Conservation (phyloP, 1,284 basidiomycete species). For the Grifola frondosa region DNA sequence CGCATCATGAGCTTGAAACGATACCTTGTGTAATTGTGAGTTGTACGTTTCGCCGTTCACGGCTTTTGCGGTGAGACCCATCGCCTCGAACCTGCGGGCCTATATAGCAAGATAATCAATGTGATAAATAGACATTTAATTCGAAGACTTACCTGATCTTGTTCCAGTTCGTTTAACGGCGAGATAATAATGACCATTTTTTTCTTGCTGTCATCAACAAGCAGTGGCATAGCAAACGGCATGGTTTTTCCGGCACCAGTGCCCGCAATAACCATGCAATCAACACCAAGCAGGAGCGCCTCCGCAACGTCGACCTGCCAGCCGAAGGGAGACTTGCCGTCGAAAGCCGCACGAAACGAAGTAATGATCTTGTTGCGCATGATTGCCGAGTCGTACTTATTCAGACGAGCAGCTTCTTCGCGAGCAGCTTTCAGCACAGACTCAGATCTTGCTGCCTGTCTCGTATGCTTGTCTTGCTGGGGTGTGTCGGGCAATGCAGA, state of each 20-base stretch:
- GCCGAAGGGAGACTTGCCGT: constrained; percentile 8
- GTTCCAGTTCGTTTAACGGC: constrained; percentile 5
- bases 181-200: constrained; percentile 6
- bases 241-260: constrained; percentile 38
- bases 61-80: constrained; percentile 26
- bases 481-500: no score
- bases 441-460: no score
- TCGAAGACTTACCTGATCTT: constrained; percentile 17
- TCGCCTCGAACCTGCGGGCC: constrained; percentile 25
- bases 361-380: not conserved
- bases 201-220: constrained; percentile 17
- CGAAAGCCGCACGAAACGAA: not conserved
- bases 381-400: not conserved
- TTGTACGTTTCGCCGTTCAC: constrained; percentile 36
- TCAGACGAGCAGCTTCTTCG: no score
- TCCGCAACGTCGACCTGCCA: constrained; percentile 39
- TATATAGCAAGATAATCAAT: not conserved
- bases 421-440: no score
- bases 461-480: no score
- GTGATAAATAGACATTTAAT: constrained; percentile 33
- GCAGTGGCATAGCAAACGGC: constrained; percentile 33
- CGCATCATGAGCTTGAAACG: no score
- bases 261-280: constrained; percentile 34
- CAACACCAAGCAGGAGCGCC: constrained; percentile 32
- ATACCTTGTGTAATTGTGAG: constrained; percentile 19